Evolutionary conservation across 805 yeast genomes (phyloP).

Genomic region (Suhomyces prunicola): DNA sequence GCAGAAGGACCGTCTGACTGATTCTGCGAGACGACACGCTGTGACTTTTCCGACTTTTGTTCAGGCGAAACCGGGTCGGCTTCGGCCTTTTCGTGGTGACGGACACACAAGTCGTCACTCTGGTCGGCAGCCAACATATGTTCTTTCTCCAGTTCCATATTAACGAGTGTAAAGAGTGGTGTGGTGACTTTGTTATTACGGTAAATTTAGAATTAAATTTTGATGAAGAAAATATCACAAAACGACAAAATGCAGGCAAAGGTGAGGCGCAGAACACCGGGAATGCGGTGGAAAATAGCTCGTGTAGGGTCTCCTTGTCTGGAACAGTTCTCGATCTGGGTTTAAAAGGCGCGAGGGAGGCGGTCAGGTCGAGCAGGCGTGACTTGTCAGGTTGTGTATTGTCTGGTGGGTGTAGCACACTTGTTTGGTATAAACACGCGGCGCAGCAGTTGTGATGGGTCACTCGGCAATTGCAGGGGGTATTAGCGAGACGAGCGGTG

Average conservation of each 20-base stretch:
- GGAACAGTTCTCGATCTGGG: neutral
- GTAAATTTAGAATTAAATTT: neutral
- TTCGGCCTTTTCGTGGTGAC: neutral
- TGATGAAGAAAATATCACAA: neutral
- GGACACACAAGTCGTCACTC: neutral
- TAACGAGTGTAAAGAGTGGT: constrained; percentile 3
- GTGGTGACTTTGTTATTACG: neutral
- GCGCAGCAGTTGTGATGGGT: constrained; percentile 2
- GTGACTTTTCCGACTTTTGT: neutral
- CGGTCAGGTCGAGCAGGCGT: no score
- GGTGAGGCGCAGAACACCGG: neutral
- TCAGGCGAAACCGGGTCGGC: neutral
- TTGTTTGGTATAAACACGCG: neutral
- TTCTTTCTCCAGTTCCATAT: constrained; percentile 1
- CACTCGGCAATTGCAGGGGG: neutral
- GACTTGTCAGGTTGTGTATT: neutral
- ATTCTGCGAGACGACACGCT: neutral
- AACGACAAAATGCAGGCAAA: neutral
- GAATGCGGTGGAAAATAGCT: neutral
- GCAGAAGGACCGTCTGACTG: neutral
- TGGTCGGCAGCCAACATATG: neutral
- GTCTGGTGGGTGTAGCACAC: neutral
- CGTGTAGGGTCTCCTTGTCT: no score
- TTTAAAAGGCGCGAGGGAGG: no score
- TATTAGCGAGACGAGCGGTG: neutral